Percentiles rank a stretch among this genome's conserved stretches.
Evolutionary conservation across 768 basidiomycete species (phyloP).

Genomic region (Rhizopogon vinicolor): DNA sequence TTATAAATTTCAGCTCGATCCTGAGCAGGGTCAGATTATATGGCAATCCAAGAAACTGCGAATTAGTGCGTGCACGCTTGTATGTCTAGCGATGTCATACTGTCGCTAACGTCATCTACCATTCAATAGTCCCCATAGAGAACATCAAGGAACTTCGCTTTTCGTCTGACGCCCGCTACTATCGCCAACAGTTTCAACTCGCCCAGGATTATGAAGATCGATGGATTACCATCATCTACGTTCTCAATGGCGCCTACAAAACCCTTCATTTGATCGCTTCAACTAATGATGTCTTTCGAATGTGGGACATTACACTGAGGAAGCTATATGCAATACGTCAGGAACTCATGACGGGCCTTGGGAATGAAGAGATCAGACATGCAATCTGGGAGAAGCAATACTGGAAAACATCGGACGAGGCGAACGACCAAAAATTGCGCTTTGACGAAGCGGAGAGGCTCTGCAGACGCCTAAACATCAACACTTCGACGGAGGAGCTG

Average conservation of each 20-base stretch:
- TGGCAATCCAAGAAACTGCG: slow-evolving; percentile 72
- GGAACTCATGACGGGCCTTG: slow-evolving; percentile 65
- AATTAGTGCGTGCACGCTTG: slow-evolving; percentile 43
- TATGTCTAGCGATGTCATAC: background rate
- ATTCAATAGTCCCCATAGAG: slow-evolving; percentile 69
- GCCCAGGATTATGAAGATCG: slow-evolving; percentile 57
- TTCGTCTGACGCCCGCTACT: slow-evolving; percentile 64
- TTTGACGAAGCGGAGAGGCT: slow-evolving; percentile 71
- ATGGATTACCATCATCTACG: slow-evolving; percentile 87
- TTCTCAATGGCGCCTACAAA: slow-evolving; percentile 74
- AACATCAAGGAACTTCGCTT: slow-evolving; percentile 83
- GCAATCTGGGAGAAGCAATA: slow-evolving; percentile 77
- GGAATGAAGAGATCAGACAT: slow-evolving; percentile 58
- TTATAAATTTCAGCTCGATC: slow-evolving; percentile 65
- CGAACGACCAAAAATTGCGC: slow-evolving; percentile 55
- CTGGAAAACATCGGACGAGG: slow-evolving; percentile 70
- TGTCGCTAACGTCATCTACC: background rate
- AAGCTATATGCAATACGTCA: slow-evolving; percentile 64
- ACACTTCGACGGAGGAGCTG: slow-evolving; percentile 49
- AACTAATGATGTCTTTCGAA: slow-evolving; percentile 53
- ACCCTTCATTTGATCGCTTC: slow-evolving; percentile 81
- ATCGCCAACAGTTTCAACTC: slow-evolving; percentile 66
- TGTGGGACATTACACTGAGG: slow-evolving; percentile 61
- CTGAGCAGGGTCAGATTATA: slow-evolving; percentile 76
- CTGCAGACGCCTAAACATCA: slow-evolving; percentile 68